Evolutionary conservation across 257 asterid species (phyloP).

Genomic region (Ilex asprella): DNA sequence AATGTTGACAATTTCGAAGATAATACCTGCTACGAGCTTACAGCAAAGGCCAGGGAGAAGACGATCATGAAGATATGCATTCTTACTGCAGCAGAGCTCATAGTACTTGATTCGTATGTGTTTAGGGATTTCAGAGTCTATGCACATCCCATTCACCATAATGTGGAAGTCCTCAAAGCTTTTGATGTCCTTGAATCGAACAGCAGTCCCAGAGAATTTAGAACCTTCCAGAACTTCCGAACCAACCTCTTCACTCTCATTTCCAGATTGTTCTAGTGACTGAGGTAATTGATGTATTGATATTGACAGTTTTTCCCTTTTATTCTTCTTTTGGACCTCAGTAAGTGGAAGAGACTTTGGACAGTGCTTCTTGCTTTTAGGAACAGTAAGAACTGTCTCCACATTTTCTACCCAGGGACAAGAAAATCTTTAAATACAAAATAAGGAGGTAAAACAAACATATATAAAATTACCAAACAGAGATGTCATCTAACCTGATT

Average conservation of each 20-base stretch:
- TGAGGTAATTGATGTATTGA: constrained; percentile 21
- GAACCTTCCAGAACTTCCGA: constrained; percentile 64
- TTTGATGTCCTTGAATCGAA: constrained; percentile 37
- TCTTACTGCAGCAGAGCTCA: constrained; percentile 50
- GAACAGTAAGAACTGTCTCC: constrained; percentile 29
- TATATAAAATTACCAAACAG: no score
- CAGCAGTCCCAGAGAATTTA: constrained; percentile 27
- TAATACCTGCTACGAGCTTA: constrained; percentile 57
- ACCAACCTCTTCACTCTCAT: constrained; percentile 63
- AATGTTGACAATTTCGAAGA: constrained; percentile 39
- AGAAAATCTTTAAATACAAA: not conserved
- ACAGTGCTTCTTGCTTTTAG: constrained; percentile 33
- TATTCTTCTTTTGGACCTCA: constrained; percentile 39
- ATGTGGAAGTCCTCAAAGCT: constrained; percentile 54
- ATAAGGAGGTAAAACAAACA: not conserved
- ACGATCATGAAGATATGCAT: constrained; percentile 45
- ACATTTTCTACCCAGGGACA: constrained; percentile 4
- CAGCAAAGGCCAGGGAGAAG: constrained; percentile 54
- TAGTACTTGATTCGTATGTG: constrained; percentile 41
- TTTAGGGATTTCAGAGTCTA: constrained; percentile 60
- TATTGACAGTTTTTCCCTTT: constrained; percentile 18
- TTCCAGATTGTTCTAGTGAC: constrained; percentile 50
- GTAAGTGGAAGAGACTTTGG: constrained; percentile 50
- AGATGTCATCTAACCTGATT: constrained; percentile 42
- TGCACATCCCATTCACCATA: constrained; percentile 47